Base-by-base conservation (phyloP, 1,284 basidiomycete genomes). In the Xerocomus minutiporus region DNA sequence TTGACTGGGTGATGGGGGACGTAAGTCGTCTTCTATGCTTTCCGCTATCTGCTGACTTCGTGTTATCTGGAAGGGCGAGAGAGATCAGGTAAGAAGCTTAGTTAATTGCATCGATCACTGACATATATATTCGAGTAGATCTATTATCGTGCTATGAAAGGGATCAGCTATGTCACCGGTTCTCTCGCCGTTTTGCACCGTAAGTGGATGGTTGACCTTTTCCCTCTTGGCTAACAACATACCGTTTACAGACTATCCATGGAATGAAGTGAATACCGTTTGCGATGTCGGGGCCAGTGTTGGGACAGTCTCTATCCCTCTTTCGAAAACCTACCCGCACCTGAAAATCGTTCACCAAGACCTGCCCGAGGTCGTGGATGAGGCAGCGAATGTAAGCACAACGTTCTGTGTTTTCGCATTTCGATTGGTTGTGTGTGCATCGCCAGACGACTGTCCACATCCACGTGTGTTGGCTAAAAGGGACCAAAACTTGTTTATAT, bases 301-400 rank as follows among this genome's bases (percentile, higher is more conserved):
- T 12, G 38, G 38, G 9, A 39, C 20, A 15, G 63, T 77, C 17
- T 66, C 73, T 5, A 60, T 39, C n/a, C 17, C 38, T 12, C 38
- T 39, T 11, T 39, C 20, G 38, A 23, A 20, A 12, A 7, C 38
- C 6, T 39, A 39, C 9, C 38, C 38, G 8, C 20, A 39, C 20
- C 38, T 39, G 9, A 39, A 39, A 12, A 23, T 39, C 9, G 9
- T 39, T 23, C 1, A 39, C 5, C 17, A 39, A 39, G 38, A 39
- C 20, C 20, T 39, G 8, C 38, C 38, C 1, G 38, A 39, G 3
- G 38, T 39, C 38, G 2, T 39, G 38, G 20, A 5, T 20, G 20
- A 12, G 38, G 38, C 38, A 2, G 23, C 23, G 17, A 2, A 39
- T 39, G 38, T 39, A 39, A 23, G 38, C 5, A 11, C 9, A 11